Evolutionary conservation across 768 basidiomycete genomes (phyloP).

Genomic region (Psilocybe cyanescens): DNA sequence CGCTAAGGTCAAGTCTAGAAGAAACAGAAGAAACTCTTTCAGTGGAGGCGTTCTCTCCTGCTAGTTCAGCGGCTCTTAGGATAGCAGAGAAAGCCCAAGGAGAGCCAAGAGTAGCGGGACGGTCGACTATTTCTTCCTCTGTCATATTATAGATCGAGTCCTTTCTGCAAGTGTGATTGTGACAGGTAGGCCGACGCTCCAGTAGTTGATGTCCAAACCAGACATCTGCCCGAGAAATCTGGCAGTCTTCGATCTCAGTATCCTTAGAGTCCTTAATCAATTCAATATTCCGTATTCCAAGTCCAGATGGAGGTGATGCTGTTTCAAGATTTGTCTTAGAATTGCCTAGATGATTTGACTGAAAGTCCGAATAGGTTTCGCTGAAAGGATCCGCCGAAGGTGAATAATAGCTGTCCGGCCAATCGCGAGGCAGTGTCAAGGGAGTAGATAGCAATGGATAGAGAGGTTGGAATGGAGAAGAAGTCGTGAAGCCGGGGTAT

Average conservation of each 20-base stretch:
- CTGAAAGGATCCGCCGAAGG: conserved; percentile 17
- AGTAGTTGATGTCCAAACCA: background rate
- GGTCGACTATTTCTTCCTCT: background rate
- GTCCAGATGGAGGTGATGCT: conserved; percentile 27
- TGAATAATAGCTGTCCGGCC: conserved; percentile 15
- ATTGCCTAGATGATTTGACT: conserved; percentile 37
- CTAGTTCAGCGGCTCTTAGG: conserved; percentile 21
- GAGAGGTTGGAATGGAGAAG: conserved; percentile 10
- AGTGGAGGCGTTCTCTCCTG: conserved; percentile 16
- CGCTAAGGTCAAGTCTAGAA: conserved; percentile 12
- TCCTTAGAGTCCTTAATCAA: conserved; percentile 14
- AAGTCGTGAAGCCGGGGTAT: conserved; percentile 4
- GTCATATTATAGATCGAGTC: conserved; percentile 13
- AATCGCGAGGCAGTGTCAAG: conserved; percentile 27
- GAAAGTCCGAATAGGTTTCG: conserved; percentile 33
- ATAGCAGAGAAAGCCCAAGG: conserved; percentile 28
- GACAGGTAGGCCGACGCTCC: conserved; percentile 5
- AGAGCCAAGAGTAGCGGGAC: conserved; percentile 10
- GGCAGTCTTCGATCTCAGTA: background rate
- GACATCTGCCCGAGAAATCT: background rate
- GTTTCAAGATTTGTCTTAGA: conserved; percentile 11
- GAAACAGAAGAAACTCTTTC: conserved; percentile 15
- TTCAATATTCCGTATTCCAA: conserved; percentile 33
- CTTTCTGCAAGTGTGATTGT: conserved; percentile 12
- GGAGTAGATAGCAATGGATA: conserved; percentile 23